Conservation (phyloP, 495 filamentous ascomycete genomes). For the Penicillium maclennaniae region DNA sequence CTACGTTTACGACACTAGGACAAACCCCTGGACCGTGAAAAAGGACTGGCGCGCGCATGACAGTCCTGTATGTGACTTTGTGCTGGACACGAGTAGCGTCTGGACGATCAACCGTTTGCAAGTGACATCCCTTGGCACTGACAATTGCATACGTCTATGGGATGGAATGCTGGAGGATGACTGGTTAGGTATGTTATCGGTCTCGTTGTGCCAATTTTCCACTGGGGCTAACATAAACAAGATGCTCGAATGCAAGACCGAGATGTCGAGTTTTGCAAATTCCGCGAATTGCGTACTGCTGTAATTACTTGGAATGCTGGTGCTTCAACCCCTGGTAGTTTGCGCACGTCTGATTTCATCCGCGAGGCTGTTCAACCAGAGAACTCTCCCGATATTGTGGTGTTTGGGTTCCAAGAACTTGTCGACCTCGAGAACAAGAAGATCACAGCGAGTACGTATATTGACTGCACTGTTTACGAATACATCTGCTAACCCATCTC, state of each 20-base stretch:
- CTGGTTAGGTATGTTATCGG: slow-evolving; percentile 64
- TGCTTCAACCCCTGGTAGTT: slow-evolving; percentile 77
- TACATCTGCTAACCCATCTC: slow-evolving; percentile 17
- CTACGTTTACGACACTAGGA: slow-evolving; percentile 81
- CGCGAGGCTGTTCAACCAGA: slow-evolving; percentile 65
- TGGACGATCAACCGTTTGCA: slow-evolving; percentile 84
- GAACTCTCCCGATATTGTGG: slow-evolving; percentile 78
- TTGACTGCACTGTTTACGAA: neutral
- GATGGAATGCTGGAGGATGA: slow-evolving; percentile 92
- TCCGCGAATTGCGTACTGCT: slow-evolving; percentile 71
- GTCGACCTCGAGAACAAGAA: slow-evolving; percentile 97
- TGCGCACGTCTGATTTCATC: slow-evolving; percentile 75
- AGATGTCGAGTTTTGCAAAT: slow-evolving; percentile 77
- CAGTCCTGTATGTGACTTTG: slow-evolving; percentile 70
- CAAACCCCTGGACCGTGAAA: slow-evolving; percentile 79
- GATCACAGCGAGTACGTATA: slow-evolving; percentile 78
- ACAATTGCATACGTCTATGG: slow-evolving; percentile 83
- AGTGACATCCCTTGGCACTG: slow-evolving; percentile 83
- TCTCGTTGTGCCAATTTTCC: neutral
- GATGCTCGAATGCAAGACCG: slow-evolving; percentile 80
- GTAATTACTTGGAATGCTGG: slow-evolving; percentile 97
- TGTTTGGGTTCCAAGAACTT: slow-evolving; percentile 97
- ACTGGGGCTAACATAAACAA: slow-evolving; percentile 32
- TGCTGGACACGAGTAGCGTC: slow-evolving; percentile 75
- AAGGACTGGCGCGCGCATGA: slow-evolving; percentile 95